Evolutionary conservation across 2,329 filamentous ascomycete genomes (phyloP).

Genomic region (Aspergillus ruber): DNA sequence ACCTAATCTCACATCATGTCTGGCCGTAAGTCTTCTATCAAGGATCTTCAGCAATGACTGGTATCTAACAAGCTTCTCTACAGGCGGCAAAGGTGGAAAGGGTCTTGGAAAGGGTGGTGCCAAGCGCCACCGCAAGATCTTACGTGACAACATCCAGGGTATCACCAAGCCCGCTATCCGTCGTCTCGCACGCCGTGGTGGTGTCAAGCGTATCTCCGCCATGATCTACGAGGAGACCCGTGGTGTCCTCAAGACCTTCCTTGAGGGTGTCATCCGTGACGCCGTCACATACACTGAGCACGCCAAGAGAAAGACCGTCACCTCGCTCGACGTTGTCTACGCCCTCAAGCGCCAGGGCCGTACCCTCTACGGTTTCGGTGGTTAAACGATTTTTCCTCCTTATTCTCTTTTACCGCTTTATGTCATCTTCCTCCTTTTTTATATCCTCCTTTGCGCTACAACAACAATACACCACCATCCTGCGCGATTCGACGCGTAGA

Average conservation of each 20-base stretch:
- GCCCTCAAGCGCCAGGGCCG: conserved; percentile 59
- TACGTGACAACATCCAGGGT: conserved; percentile 99
- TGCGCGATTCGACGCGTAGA: conserved; percentile 27
- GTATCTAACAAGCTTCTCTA: conserved; percentile 41
- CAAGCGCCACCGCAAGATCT: conserved; percentile 98
- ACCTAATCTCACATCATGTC: conserved; percentile 46
- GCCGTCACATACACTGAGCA: conserved; percentile 77
- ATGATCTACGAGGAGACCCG: conserved; percentile 85
- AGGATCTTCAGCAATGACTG: neutral
- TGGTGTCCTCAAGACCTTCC: conserved; percentile 77
- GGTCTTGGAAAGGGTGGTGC: conserved; percentile 96
- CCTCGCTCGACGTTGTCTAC: conserved; percentile 57
- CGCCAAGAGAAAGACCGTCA: conserved; percentile 61
- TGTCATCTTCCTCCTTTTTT: conserved; percentile 17
- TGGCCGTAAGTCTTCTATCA: conserved; percentile 47
- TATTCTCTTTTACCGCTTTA: conserved; percentile 13
- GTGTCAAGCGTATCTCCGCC: conserved; percentile 99
- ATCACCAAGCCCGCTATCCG: conserved; percentile 98
- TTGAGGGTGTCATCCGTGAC: conserved; percentile 73
- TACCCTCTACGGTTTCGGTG: conserved; percentile 84
- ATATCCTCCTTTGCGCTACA: conserved; percentile 15
- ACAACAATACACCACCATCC: conserved; percentile 16
- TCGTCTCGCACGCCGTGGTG: conserved; percentile 96
- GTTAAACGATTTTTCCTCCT: conserved; percentile 53
- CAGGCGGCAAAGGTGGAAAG: conserved; percentile 93